Base-by-base conservation (phyloP, 169 alveolate genomes). In the Hepatocystis sp. region DNA sequence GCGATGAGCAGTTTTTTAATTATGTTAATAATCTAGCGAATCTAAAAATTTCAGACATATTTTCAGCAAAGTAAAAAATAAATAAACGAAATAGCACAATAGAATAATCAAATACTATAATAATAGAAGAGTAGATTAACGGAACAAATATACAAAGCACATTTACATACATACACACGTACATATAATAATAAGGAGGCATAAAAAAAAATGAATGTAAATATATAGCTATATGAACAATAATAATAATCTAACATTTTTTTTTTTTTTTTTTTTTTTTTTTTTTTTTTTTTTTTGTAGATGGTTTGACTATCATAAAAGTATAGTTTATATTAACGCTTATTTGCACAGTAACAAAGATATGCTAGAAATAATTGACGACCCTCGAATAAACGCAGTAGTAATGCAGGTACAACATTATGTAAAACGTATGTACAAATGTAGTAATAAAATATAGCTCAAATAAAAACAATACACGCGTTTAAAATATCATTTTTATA, bases 231-330 rank as follows among this genome's bases (percentile, higher is more conserved):
- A n/a, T n/a, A n/a, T n/a, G n/a, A n/a, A n/a, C n/a, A n/a, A n/a
- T n/a, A n/a, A n/a, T n/a, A n/a, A n/a, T n/a, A n/a, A n/a, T n/a
- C n/a, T n/a, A n/a, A n/a, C n/a, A n/a, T n/a, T n/a, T n/a, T n/a
- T n/a, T n/a, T n/a, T n/a, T n/a, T n/a, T n/a, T n/a, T n/a, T n/a
- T n/a, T 5, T 17, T 8, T 27, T 51, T 39, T 40, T 66, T 25
- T 15, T 17, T 39, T 17, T 17, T 21, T 34, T 15, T 10, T 52
- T 53, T 40, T 61, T 39, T 11, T 21, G 15, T 21, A 71, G 86
- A 42, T 71, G 86, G 86, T 56, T 71, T 56, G 71, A 42, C 0
- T 56, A 36, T 19, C 86, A 71, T 51, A 58, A 71, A 34, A 56
- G 25, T 51, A 47, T 71, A n/a, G 86, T 71, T 49, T 44, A 36